phyloP scores from a whole-genome alignment of 1,284 basidiomycete genomes.

The Melampsora americana region DNA sequence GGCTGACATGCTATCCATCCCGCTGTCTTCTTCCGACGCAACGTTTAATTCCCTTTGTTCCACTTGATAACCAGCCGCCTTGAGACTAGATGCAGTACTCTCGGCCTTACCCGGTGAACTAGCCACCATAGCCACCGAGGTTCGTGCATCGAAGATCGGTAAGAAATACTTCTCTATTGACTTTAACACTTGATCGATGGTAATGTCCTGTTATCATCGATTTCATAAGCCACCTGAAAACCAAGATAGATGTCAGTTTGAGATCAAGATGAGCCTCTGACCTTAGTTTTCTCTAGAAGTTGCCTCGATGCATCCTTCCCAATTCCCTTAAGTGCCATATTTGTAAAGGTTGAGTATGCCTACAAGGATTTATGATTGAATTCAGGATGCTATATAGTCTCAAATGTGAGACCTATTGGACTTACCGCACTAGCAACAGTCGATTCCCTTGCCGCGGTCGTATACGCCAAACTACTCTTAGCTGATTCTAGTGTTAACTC shows the following conservation, averaged over 20 bases:
- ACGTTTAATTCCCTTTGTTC: conserved; percentile 68
- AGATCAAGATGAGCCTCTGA: conserved; percentile 45
- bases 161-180: conserved; percentile 75
- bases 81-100: conserved; percentile 67
- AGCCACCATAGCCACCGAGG: conserved; percentile 78
- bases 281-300: conserved; percentile 69
- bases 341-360: conserved; percentile 75
- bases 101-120: no score
- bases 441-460: conserved; percentile 73
- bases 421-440: conserved; percentile 77
- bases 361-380: conserved; percentile 53
- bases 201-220: conserved; percentile 66
- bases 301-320: conserved; percentile 69
- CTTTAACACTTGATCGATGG: conserved; percentile 69
- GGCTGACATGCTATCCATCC: not conserved
- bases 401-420: no score
- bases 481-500: conserved; percentile 84
- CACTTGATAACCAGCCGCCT: conserved; percentile 72
- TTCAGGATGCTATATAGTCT: no score
- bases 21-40: conserved; percentile 52
- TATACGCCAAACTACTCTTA: conserved; percentile 83
- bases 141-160: conserved; percentile 75
- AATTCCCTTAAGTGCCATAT: conserved; percentile 79
- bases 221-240: conserved; percentile 12
- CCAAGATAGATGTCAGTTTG: conserved; percentile 47